These are phyloP conservation scores for Mortierella sp. DNA, from an alignment of 371 early-diverging fungal species.

Conservation along the genomic window DNA sequence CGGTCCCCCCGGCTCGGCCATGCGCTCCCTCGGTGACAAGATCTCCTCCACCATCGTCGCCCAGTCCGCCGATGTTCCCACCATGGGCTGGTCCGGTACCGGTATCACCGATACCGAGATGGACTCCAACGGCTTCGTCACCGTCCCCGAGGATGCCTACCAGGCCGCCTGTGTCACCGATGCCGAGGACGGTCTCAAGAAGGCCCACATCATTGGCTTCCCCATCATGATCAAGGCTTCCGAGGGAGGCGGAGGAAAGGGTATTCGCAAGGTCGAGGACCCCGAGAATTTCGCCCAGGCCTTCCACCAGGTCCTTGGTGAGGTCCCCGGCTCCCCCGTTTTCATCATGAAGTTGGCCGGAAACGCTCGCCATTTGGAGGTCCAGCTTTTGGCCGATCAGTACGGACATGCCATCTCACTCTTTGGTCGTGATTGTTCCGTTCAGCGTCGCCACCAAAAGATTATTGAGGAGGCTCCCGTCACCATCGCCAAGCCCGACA, in stretches of 20 bases:
- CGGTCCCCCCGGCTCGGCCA: constrained; percentile 98
- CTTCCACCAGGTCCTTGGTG: constrained; percentile 91
- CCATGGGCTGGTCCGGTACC: constrained; percentile 96
- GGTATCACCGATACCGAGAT: constrained; percentile 81
- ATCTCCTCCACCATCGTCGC: constrained; percentile 99
- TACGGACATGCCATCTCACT: constrained; percentile 98
- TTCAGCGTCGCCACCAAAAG: constrained; percentile 98
- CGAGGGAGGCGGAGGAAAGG: constrained; percentile 99
- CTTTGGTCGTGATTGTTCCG: constrained; percentile 99
- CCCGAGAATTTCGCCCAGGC: constrained; percentile 79
- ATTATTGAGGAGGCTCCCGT: constrained; percentile 98
- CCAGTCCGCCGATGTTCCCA: constrained; percentile 96
- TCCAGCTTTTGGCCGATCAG: constrained; percentile 97
- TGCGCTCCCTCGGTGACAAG: constrained; percentile 98
- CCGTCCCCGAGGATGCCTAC: constrained; percentile 88
- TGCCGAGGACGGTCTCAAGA: constrained; percentile 82
- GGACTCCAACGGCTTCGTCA: constrained; percentile 80
- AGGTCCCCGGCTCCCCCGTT: constrained; percentile 97
- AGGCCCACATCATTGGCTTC: constrained; percentile 92
- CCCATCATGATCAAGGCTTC: constrained; percentile 99
- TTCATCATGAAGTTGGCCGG: constrained; percentile 98
- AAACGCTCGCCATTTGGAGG: constrained; percentile 97
- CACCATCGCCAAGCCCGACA: constrained; percentile 87
- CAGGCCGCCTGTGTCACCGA: constrained; percentile 83
- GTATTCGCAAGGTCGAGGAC: constrained; percentile 93